Percentiles rank a stretch among this genome's conserved stretches.
These are phyloP conservation scores for Dissophora ornata DNA, from an alignment of 192 early-diverging fungal species.

Conservation along the genomic window DNA sequence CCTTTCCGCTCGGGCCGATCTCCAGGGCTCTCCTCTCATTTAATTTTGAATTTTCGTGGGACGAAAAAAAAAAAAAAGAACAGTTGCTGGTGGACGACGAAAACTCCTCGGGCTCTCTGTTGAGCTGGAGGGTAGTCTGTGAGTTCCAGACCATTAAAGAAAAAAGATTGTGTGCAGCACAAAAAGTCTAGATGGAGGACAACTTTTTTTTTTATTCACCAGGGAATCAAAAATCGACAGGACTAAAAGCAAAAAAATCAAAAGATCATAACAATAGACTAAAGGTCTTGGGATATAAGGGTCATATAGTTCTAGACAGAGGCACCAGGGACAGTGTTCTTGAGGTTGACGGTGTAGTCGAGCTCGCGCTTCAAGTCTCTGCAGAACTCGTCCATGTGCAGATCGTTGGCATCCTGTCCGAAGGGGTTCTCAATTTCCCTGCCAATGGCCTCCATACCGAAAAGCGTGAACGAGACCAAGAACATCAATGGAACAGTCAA, in stretches of 20 bases:
- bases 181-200: too few relatives aligned
- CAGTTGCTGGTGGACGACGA: not conserved
- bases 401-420: constrained; percentile 64
- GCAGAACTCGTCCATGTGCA: constrained; percentile 65
- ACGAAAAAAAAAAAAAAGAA: too few relatives aligned
- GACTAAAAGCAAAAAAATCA: too few relatives aligned
- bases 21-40: too few relatives aligned
- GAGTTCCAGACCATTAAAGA: not conserved
- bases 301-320: constrained; percentile 9
- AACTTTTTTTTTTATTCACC: too few relatives aligned
- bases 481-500: constrained; percentile 68
- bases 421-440: constrained; percentile 86
- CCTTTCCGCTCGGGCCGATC: too few relatives aligned
- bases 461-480: constrained; percentile 73
- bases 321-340: constrained; percentile 25
- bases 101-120: not conserved
- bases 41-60: too few relatives aligned
- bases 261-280: too few relatives aligned
- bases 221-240: too few relatives aligned
- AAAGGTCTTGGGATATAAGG: too few relatives aligned
- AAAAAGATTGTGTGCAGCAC: too few relatives aligned
- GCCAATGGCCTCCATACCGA: constrained; percentile 82
- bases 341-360: constrained; percentile 60
- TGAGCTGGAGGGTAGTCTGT: not conserved
- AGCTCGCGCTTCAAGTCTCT: constrained; percentile 62